phyloP scores from a whole-genome alignment of 495 filamentous ascomycete genomes.

The Podospora pseudocomata region DNA sequence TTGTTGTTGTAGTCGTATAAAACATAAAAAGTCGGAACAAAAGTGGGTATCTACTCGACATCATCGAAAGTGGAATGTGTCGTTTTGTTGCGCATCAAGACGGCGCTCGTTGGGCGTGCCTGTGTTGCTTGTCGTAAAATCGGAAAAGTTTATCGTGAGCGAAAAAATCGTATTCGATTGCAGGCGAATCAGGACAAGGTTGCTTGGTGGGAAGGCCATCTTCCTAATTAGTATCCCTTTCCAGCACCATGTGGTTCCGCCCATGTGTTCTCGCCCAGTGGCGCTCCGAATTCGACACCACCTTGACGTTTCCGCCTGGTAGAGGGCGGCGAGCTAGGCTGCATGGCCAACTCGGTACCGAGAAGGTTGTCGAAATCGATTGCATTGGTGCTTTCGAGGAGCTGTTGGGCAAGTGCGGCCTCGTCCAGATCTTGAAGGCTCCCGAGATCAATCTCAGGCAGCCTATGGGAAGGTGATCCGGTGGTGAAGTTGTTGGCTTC shows the following conservation, averaged over 20 bases:
- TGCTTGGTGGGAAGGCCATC: not conserved
- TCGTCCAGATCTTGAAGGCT: conserved; percentile 40
- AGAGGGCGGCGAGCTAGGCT: conserved; percentile 50
- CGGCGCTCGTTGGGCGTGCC: too few relatives aligned
- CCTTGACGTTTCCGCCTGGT: conserved; percentile 16
- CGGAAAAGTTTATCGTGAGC: not conserved
- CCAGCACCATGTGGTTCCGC: not conserved
- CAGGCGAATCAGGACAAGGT: not conserved
- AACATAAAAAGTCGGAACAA: not conserved
- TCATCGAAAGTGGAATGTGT: not conserved
- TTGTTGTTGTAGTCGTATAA: not conserved
- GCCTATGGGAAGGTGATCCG: conserved; percentile 34
- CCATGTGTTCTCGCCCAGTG: conserved; percentile 23
- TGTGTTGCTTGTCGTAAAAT: not conserved
- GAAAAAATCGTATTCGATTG: not conserved
- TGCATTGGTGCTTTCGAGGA: conserved; percentile 23
- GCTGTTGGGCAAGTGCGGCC: conserved; percentile 31
- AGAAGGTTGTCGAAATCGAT: conserved; percentile 46
- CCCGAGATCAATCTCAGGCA: conserved; percentile 36
- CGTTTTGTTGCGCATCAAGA: too few relatives aligned
- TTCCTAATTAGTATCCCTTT: not conserved
- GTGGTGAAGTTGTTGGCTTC: conserved; percentile 48
- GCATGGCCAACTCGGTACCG: conserved; percentile 49
- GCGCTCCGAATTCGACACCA: conserved; percentile 24
- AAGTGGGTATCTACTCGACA: not conserved